Conservation (phyloP, 257 asterid species). For the Solanum etuberosum region DNA sequence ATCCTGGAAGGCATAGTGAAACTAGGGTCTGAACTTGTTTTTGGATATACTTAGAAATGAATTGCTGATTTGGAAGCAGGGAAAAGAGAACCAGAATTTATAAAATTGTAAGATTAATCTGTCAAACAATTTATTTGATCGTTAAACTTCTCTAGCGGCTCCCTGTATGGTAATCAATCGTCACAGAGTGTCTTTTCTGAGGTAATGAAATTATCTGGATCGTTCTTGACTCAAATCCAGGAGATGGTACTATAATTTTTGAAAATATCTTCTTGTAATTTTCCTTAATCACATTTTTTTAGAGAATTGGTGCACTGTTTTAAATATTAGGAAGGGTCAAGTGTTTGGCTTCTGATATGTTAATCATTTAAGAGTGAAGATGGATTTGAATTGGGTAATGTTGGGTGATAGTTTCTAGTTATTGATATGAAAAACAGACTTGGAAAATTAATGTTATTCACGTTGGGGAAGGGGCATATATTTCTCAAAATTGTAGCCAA, state of each 20-base stretch:
- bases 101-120: not conserved
- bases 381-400: not conserved
- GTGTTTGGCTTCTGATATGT: not conserved
- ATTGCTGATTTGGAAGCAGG: not conserved
- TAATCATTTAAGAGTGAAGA: not conserved
- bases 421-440: not conserved
- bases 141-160: not conserved
- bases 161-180: not conserved
- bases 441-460: not conserved
- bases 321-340: not conserved
- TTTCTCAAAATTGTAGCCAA: not conserved
- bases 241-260: not conserved
- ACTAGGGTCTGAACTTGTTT: not conserved
- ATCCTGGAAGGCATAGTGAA: not conserved
- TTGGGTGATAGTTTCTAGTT: not conserved
- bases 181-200: not conserved
- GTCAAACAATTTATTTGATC: not conserved
- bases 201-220: not conserved
- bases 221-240: not conserved
- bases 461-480: not conserved
- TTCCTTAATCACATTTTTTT: not conserved
- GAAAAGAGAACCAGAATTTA: not conserved
- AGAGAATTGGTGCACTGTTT: not conserved
- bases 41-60: not conserved
- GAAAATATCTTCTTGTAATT: not conserved